These are phyloP conservation scores for Mortierella sp. DNA, from an alignment of 371 early-diverging fungal species.

Conservation along the genomic window DNA sequence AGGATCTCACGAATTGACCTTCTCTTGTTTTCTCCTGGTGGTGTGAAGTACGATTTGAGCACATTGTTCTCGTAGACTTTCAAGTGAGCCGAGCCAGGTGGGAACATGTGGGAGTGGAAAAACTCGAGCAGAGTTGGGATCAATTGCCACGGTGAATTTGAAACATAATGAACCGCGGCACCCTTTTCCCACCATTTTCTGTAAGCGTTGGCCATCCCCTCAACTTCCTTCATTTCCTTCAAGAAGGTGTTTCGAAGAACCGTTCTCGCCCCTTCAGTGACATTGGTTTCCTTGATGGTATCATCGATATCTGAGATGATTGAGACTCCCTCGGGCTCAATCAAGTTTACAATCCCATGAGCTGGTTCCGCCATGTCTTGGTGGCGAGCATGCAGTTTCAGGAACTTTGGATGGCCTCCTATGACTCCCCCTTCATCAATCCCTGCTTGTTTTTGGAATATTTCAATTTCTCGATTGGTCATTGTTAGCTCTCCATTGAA, in stretches of 20 bases:
- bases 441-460: neutral
- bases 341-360: slow-evolving; percentile 62
- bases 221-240: slow-evolving; percentile 59
- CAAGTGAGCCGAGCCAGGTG: slow-evolving; percentile 83
- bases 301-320: slow-evolving; percentile 76
- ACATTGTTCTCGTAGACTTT: slow-evolving; percentile 65
- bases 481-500: slow-evolving; percentile 35
- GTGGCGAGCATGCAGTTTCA: slow-evolving; percentile 32
- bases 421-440: neutral
- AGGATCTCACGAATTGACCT: slow-evolving; percentile 59
- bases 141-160: slow-evolving; percentile 92
- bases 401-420: slow-evolving; percentile 17
- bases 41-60: slow-evolving; percentile 56
- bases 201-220: slow-evolving; percentile 60
- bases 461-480: slow-evolving; percentile 11
- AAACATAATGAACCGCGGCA: slow-evolving; percentile 90
- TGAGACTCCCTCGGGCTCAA: slow-evolving; percentile 65
- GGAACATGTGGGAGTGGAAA: slow-evolving; percentile 77
- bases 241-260: slow-evolving; percentile 83
- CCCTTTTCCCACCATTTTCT: slow-evolving; percentile 68
- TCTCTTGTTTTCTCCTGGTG: slow-evolving; percentile 60
- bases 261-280: slow-evolving; percentile 75
- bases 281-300: slow-evolving; percentile 74
- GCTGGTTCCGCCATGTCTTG: slow-evolving; percentile 20
- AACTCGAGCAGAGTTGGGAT: slow-evolving; percentile 81